Evolutionary conservation across 257 asterid genomes (phyloP).

Genomic region (Solanum infundibuliforme): DNA sequence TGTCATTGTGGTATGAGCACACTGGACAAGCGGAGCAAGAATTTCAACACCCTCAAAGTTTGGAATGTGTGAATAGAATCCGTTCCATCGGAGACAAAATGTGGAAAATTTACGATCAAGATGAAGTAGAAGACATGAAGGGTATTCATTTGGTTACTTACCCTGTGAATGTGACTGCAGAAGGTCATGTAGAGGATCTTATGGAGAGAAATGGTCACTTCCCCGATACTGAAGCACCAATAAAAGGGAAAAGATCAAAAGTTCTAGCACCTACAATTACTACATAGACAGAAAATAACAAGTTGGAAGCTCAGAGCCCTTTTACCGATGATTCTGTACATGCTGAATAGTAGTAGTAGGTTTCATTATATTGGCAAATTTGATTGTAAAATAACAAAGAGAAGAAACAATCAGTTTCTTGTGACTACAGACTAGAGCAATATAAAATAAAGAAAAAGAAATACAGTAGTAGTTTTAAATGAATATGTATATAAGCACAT

Average conservation of each 20-base stretch:
- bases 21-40: conserved; percentile 40
- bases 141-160: conserved; percentile 67
- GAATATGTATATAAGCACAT: neutral
- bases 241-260: conserved; percentile 61
- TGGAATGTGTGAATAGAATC: conserved; percentile 44
- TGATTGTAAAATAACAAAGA: neutral
- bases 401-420: neutral
- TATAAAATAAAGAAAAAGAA: neutral
- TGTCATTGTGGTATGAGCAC: conserved; percentile 85
- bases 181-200: conserved; percentile 52
- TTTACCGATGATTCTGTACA: neutral
- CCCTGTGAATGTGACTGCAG: conserved; percentile 43
- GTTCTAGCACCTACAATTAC: conserved; percentile 56
- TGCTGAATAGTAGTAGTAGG: neutral
- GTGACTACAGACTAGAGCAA: neutral
- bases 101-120: conserved; percentile 65
- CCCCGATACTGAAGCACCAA: conserved; percentile 55
- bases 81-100: conserved; percentile 51
- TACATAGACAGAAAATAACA: conserved; percentile 21
- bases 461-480: neutral
- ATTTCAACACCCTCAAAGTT: conserved; percentile 44
- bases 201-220: conserved; percentile 26
- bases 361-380: neutral
- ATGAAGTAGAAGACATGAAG: conserved; percentile 57
- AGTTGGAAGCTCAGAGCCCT: neutral